Conservation (phyloP, 257 asterid genomes). For the Capsicum pubescens region DNA sequence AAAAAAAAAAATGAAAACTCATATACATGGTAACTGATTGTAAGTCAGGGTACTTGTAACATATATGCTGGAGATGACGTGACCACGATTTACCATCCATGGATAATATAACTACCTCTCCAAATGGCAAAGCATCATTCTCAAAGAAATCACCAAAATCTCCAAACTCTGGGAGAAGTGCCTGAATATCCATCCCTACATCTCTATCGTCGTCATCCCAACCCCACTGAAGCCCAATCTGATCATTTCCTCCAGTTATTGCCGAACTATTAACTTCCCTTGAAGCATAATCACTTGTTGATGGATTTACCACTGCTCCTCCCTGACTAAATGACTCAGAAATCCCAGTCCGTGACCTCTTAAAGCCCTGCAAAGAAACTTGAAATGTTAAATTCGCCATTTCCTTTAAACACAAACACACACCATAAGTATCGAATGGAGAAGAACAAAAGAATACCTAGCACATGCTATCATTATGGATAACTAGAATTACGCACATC, state of each 20-base stretch:
- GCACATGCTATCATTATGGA: slow-evolving; percentile 6
- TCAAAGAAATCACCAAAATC: slow-evolving; percentile 97
- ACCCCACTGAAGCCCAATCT: slow-evolving; percentile 69
- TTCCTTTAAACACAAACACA: neutral
- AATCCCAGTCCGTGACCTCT: slow-evolving; percentile 74
- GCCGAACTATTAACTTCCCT: slow-evolving; percentile 66
- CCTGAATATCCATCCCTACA: slow-evolving; percentile 82
- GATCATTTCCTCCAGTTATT: slow-evolving; percentile 62
- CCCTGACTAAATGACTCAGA: slow-evolving; percentile 83
- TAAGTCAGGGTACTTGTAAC: neutral
- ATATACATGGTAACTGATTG: neutral
- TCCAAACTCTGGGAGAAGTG: slow-evolving; percentile 92
- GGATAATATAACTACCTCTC: slow-evolving; percentile 70
- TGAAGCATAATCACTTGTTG: slow-evolving; percentile 70
- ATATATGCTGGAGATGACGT: neutral
- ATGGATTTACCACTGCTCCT: slow-evolving; percentile 77
- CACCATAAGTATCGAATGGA: neutral
- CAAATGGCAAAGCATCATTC: slow-evolving; percentile 82
- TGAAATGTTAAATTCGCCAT: slow-evolving; percentile 19
- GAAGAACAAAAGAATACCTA: slow-evolving; percentile 8
- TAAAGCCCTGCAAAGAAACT: slow-evolving; percentile 61
- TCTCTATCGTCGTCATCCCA: slow-evolving; percentile 96
- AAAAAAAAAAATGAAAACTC: neutral
- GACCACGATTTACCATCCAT: neutral
- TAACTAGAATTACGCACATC: neutral